Evolutionary conservation across 129 eudicot species (phyloP), one percentile per base, ranked within the genome.

Genomic region (Silybum marianum): DNA sequence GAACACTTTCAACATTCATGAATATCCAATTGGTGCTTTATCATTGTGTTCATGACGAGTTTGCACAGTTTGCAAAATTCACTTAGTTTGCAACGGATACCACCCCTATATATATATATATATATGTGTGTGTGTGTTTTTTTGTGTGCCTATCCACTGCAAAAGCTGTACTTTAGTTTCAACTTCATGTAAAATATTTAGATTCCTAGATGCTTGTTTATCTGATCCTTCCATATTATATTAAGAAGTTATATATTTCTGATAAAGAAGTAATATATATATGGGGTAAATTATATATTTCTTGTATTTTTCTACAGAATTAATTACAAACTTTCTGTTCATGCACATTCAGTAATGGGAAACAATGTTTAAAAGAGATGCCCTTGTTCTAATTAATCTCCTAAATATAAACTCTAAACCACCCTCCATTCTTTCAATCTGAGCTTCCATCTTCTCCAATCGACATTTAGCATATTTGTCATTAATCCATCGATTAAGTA

Each of bases 321-420:
- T 60, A 22, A 24, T 28, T 60, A 4, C 73, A 80, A 71, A 18
- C 16, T 69, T 36, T n/a, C 1, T 46, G 13, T 40, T 81, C 12
- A 19, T 65, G 69, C 2, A 32, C 44, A 78, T 51, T 73, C 21
- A 62, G 11, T 54, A 58, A 19, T 62, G 38, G 75, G 82, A 80
- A 32, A 80, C 63, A 51, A 70, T 76, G 80, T 85, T 85, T 22
- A 87, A 44, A 30, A 87, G 75, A 60, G 62, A 77, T 19, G 71
- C 78, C 69, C 83, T 84, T 77, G 88, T 78, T 74, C 73, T 77
- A 73, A 74, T 78, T 28, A 84, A 62, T 8, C 69, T 74, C 74
- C 81, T 84, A 78, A 42, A 73, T 16, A 81, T 18, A 36, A 75
- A 72, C 9, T 81, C 84, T 63, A 87, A 87, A 30, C 76, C 80